Evolutionary conservation across 768 basidiomycete genomes (phyloP).

Genomic region (Epithele typhae): DNA sequence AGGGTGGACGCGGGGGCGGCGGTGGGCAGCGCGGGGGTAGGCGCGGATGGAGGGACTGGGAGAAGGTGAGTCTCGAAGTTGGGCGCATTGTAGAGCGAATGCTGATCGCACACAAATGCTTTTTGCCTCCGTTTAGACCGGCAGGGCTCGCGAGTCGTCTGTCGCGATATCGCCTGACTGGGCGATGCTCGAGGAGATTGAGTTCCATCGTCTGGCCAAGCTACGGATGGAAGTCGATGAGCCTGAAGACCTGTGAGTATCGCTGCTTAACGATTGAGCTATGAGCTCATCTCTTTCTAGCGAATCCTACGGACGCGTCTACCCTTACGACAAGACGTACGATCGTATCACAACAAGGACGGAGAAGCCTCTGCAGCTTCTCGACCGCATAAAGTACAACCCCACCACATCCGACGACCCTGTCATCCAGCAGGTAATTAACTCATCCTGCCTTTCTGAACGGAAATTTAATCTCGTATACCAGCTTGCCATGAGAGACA

Average conservation of each 20-base stretch:
- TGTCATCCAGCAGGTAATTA: conserved; percentile 86
- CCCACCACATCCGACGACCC: conserved; percentile 98
- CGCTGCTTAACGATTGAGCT: not conserved
- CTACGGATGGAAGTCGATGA: conserved; percentile 92
- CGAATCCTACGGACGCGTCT: conserved; percentile 84
- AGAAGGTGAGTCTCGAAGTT: conserved; percentile 74
- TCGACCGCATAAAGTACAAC: conserved; percentile 96
- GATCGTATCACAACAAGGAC: conserved; percentile 94
- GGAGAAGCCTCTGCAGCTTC: conserved; percentile 84
- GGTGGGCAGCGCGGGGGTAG: conserved; percentile 54
- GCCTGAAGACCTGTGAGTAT: conserved; percentile 79
- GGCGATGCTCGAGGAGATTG: conserved; percentile 96
- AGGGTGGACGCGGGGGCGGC: conserved; percentile 40
- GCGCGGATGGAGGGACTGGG: conserved; percentile 90
- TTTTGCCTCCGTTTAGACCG: conserved; percentile 42
- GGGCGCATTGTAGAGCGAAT: no score
- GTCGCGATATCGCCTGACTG: conserved; percentile 90
- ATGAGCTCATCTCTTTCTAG: conserved; percentile 35
- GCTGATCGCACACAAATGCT: conserved; percentile 1
- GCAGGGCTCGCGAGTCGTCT: conserved; percentile 86
- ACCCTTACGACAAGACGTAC: conserved; percentile 89
- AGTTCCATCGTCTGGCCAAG: conserved; percentile 89
- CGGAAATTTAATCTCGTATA: no score
- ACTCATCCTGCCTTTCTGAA: no score
- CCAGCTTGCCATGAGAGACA: conserved; percentile 75